Evolutionary conservation across 2,329 filamentous ascomycete species (phyloP), one percentile per base, ranked within the genome.

Genomic region (Ilyonectria sp.): DNA sequence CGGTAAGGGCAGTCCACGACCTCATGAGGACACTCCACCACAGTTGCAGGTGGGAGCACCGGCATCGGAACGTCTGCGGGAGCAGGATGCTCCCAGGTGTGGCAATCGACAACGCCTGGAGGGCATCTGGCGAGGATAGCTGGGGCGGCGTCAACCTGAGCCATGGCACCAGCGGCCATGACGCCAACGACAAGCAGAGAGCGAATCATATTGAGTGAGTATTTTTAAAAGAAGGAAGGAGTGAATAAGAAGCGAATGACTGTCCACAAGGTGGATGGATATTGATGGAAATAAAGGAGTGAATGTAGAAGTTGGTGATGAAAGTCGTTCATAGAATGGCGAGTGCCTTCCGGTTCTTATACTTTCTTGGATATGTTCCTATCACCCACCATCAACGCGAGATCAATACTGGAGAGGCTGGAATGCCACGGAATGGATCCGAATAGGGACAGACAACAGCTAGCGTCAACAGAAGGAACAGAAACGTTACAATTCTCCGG

Each of bases 1-100:
- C 69, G 71, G 40, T 67, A 68, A 21, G 71, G 70, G 50, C 71
- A 73, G 63, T 71, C 23, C 4, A 40, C 9, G n/a, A 4, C 43
- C 5, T 37, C 31, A 9, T 26, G 40, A 7, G 23, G 9, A 15
- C 40, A 40, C 40, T 9, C 26, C 43, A 44, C 11, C 7, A 11
- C 8, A 10, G 31, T 9, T 9, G 31, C 8, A 33, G 31, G 31
- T 33, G 31, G 31, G 26, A 6, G 26, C 26, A 26, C 26, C 11
- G 15, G 35, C 19, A 7, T 17, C 35, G 35, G 35, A 33, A 11
- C 8, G 31, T 33, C 31, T 4, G 26, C 26, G 26, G 26, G 26
- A 26, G 26, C 26, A 5, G 4, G 26, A 33, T 33, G 31, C 8
- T 9, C 31, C 31, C 31, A 33, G 31, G 9, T 5, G 26, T 26